These are phyloP conservation scores for Nicotiana tomentosiformis DNA, from an alignment of 257 asterid genomes.

Conservation along the genomic window DNA sequence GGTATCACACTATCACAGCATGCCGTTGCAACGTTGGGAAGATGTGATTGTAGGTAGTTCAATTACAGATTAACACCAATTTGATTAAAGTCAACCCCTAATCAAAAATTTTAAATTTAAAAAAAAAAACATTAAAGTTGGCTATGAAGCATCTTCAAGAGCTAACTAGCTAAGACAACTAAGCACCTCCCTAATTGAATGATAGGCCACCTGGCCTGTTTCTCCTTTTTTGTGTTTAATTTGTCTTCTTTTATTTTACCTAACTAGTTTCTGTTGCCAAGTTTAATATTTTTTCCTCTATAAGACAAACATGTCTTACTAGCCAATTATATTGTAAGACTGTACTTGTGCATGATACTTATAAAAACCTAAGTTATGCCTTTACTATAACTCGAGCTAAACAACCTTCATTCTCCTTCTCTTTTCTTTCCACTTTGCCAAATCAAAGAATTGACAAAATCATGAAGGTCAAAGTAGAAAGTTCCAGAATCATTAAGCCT, in stretches of 20 bases:
- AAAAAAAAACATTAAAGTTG: not conserved
- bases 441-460: not conserved
- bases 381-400: slow-evolving; percentile 18
- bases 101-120: not conserved
- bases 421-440: not conserved
- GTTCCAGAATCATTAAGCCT: slow-evolving; percentile 65
- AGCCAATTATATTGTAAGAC: not conserved
- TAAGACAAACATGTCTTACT: not conserved
- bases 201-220: not conserved
- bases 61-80: not conserved
- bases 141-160: not conserved
- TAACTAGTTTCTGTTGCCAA: not conserved
- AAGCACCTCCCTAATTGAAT: not conserved
- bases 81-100: not conserved
- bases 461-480: slow-evolving; percentile 52
- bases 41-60: not conserved
- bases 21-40: not conserved
- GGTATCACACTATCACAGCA: not conserved
- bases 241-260: not conserved
- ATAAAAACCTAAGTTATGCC: slow-evolving; percentile 14
- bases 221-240: not conserved
- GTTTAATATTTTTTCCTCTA: not conserved
- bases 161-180: not conserved
- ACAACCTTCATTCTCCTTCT: not conserved
- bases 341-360: not conserved